Base-by-base conservation (phyloP, 139 green algal species). In the Chlorella ohadii region DNA sequence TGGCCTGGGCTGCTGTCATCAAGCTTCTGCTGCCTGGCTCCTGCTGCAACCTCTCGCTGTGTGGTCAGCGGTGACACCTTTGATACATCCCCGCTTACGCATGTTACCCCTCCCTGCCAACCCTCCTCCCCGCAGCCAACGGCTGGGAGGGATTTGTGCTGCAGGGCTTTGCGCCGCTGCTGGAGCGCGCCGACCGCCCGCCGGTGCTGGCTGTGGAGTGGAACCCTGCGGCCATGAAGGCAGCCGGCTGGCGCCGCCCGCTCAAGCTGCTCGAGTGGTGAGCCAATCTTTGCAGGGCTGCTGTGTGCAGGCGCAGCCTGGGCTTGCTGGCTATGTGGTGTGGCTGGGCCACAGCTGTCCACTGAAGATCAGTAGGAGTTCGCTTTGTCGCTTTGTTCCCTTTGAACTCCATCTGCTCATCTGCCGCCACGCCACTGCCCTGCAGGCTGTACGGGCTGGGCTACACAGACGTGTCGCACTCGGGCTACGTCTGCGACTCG, bases 381-480 rank as follows among this genome's bases (percentile, higher is more conserved):
- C n/a, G n/a, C n/a, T n/a, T n/a, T n/a, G n/a, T n/a, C n/a, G n/a
- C n/a, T n/a, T n/a, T n/a, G n/a, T n/a, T n/a, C n/a, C n/a, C n/a
- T n/a, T n/a, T n/a, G n/a, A n/a, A n/a, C n/a, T n/a, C n/a, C n/a
- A n/a, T n/a, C n/a, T n/a, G n/a, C n/a, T n/a, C n/a, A n/a, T n/a
- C n/a, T n/a, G n/a, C n/a, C n/a, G n/a, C n/a, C n/a, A n/a, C n/a
- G n/a, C n/a, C n/a, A n/a, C n/a, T n/a, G n/a, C n/a, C n/a, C 55
- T 22, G 84, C 31, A 83, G 86, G 77, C 79, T 97, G 83, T 71
- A 91, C 61, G 76, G 78, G 2, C 85, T 94, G 75, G 95, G 95
- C 47, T 98, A 97, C 87, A 88, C 74, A 1, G 86, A 96, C 38
- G 82, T 94, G 27, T 92, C 89, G 22, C 95, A 98, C 85, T 88